These are phyloP conservation scores for Streptanthus diversifolius DNA, from an alignment of 345 rosid genomes.

Conservation along the genomic window DNA sequence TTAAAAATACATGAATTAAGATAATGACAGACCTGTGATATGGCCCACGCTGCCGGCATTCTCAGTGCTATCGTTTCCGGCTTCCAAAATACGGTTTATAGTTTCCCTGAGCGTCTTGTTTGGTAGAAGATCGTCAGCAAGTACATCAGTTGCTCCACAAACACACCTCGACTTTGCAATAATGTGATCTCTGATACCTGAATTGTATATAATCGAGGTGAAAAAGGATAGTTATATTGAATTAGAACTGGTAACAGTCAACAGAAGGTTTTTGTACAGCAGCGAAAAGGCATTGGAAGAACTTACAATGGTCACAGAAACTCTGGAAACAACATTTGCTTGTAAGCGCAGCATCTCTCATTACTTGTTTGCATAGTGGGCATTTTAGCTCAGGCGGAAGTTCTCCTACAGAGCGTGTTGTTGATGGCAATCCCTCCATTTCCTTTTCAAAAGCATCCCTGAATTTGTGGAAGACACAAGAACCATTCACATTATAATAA, in stretches of 20 bases:
- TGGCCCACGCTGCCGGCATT: slow-evolving; percentile 76
- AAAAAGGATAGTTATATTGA: neutral
- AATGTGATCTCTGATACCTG: slow-evolving; percentile 87
- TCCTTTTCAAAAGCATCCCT: slow-evolving; percentile 99
- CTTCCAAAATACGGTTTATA: slow-evolving; percentile 85
- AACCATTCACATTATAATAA: neutral
- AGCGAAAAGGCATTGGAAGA: neutral
- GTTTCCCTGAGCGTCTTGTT: slow-evolving; percentile 94
- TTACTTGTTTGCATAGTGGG: slow-evolving; percentile 89
- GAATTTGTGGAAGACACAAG: slow-evolving; percentile 13
- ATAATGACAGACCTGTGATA: slow-evolving; percentile 63
- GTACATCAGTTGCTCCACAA: slow-evolving; percentile 77
- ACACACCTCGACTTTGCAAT: slow-evolving; percentile 75
- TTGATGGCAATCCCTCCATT: slow-evolving; percentile 90
- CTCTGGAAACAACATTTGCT: slow-evolving; percentile 92
- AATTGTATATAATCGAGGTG: slow-evolving; percentile 12
- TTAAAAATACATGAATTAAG: neutral
- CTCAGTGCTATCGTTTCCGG: slow-evolving; percentile 84
- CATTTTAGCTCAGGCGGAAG: slow-evolving; percentile 97
- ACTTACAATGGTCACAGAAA: slow-evolving; percentile 82
- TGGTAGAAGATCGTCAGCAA: slow-evolving; percentile 96
- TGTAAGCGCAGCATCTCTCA: slow-evolving; percentile 91
- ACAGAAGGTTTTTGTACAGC: neutral
- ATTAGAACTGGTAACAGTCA: neutral
- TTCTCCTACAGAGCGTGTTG: slow-evolving; percentile 84